Conservation (phyloP, 1,284 basidiomycete genomes). For the Phellopilus nigrolimitatus region DNA sequence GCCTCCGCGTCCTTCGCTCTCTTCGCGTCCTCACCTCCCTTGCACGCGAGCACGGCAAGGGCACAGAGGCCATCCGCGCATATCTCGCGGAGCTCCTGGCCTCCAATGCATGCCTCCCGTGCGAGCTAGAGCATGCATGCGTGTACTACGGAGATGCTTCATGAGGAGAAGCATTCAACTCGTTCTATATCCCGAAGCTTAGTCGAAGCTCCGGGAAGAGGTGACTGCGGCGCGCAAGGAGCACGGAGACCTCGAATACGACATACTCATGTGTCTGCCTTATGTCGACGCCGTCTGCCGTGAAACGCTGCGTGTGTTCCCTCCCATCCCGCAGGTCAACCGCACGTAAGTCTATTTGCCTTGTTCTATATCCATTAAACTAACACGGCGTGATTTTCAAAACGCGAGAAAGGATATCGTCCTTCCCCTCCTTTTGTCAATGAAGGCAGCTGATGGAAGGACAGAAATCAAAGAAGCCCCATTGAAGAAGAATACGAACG, state of each 20-base stretch:
- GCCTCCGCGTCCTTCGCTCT: too few relatives aligned
- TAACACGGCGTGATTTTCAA: not conserved
- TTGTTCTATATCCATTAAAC: conserved; percentile 8
- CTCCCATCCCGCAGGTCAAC: conserved; percentile 10
- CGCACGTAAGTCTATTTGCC: conserved; percentile 12
- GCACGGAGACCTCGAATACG: conserved; percentile 26
- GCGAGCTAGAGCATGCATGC: too few relatives aligned
- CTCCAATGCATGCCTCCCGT: too few relatives aligned
- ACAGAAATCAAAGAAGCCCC: conserved; percentile 14
- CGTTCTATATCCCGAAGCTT: conserved; percentile 24
- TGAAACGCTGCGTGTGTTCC: conserved; percentile 29
- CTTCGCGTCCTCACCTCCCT: too few relatives aligned
- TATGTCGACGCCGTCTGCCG: conserved; percentile 32
- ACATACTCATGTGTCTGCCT: conserved; percentile 28
- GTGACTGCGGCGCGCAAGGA: conserved; percentile 23
- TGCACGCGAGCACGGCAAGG: too few relatives aligned
- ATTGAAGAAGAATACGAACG: conserved; percentile 14
- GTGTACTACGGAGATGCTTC: too few relatives aligned
- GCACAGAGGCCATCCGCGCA: too few relatives aligned
- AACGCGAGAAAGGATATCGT: conserved; percentile 19
- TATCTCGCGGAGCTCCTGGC: too few relatives aligned
- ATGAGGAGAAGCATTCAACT: too few relatives aligned
- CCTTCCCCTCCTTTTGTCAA: conserved; percentile 20
- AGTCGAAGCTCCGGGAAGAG: conserved; percentile 28
- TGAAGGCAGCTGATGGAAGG: conserved; percentile 16